Percentiles rank a stretch among this genome's conserved stretches.
Conservation (phyloP, 768 basidiomycete species). For the Russula olivacea region DNA sequence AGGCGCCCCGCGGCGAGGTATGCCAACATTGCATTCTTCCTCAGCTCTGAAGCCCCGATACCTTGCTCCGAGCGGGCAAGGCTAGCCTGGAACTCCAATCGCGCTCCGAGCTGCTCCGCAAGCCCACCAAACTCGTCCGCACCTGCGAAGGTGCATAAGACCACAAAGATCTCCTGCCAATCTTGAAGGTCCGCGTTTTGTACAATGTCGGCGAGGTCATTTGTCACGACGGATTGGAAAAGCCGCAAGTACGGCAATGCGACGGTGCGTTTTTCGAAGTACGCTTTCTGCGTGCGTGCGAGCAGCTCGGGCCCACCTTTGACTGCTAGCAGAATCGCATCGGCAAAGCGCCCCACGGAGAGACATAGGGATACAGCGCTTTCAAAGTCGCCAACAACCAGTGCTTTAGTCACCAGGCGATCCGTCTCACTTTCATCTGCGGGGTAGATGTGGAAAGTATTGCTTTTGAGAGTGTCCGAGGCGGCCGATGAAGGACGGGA, state of each 20-base stretch:
- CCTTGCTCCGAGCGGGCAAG: conserved; percentile 48
- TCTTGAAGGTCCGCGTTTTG: conserved; percentile 93
- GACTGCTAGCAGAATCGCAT: conserved; percentile 90
- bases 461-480: conserved; percentile 66
- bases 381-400: conserved; percentile 94
- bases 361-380: conserved; percentile 90
- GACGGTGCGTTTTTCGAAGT: conserved; percentile 79
- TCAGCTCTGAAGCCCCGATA: conserved; percentile 44
- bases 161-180: conserved; percentile 96
- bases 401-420: conserved; percentile 81
- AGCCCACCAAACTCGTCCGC: conserved; percentile 81
- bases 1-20: conserved; percentile 88
- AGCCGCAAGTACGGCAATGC: conserved; percentile 83
- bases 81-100: conserved; percentile 81
- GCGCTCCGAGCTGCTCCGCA: conserved; percentile 84
- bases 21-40: conserved; percentile 87
- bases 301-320: conserved; percentile 86
- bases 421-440: conserved; percentile 82
- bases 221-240: conserved; percentile 89
- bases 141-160: conserved; percentile 88
- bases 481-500: conserved; percentile 80
- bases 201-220: conserved; percentile 89
- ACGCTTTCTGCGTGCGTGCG: conserved; percentile 83
- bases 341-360: conserved; percentile 83
- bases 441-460: conserved; percentile 89